Conservation (phyloP, 169 alveolate species). For the Eimeria zaria region DNA sequence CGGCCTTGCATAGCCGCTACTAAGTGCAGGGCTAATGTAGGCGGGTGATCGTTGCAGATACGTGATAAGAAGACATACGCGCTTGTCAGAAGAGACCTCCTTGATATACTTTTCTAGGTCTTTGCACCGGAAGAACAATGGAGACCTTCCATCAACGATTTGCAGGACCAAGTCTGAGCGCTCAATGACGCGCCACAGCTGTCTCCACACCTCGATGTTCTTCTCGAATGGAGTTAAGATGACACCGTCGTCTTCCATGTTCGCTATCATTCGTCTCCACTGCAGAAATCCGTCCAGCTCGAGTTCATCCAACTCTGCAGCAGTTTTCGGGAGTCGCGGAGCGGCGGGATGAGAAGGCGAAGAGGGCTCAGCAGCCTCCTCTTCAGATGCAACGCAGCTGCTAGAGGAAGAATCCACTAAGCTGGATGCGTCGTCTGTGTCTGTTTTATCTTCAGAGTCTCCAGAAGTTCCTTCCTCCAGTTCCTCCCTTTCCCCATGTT, state of each 20-base stretch:
- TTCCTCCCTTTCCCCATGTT: not conserved
- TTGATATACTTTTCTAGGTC: constrained; percentile 95
- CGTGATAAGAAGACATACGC: not conserved
- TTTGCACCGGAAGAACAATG: constrained; percentile 95
- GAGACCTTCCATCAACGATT: constrained; percentile 99
- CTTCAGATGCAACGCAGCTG: constrained; percentile 12
- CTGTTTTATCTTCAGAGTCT: not conserved
- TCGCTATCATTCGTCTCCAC: constrained; percentile 84
- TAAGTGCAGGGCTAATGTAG: not conserved
- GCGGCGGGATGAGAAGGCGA: not conserved
- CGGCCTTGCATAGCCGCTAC: not conserved
- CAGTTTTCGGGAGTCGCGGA: constrained; percentile 47
- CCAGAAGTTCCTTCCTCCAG: not conserved
- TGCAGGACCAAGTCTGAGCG: constrained; percentile 96
- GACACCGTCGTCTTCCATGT: constrained; percentile 71
- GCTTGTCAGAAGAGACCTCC: constrained; percentile 76
- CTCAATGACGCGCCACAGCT: constrained; percentile 99
- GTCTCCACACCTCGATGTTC: constrained; percentile 99
- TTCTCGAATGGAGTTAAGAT: constrained; percentile 99
- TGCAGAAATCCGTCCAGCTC: constrained; percentile 81
- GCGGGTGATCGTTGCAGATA: not conserved
- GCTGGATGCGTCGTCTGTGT: not conserved
- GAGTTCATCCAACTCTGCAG: constrained; percentile 66
- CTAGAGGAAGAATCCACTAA: not conserved
- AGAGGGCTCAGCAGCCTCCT: not conserved